phyloP scores from a whole-genome alignment of 2,329 filamentous ascomycete genomes.

The Botrytis deweyae region DNA sequence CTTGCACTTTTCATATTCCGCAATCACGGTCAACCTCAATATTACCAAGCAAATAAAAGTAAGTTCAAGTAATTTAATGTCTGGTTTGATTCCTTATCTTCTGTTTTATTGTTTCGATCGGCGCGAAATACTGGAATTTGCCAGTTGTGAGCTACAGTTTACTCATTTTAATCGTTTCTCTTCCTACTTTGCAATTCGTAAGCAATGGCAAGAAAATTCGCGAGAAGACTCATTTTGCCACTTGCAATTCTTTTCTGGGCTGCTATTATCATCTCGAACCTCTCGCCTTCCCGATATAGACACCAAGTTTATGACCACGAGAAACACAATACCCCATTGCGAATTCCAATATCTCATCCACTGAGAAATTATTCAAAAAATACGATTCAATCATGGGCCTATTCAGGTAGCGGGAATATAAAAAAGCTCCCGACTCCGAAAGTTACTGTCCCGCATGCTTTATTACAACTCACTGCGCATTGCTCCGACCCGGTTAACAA shows the following conservation, averaged over 20 bases:
- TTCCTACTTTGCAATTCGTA: background rate
- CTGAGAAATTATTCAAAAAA: conserved; percentile 20
- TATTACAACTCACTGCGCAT: conserved; percentile 23
- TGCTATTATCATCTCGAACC: conserved; percentile 16
- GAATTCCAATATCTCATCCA: conserved; percentile 21
- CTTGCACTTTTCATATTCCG: background rate
- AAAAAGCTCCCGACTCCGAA: background rate
- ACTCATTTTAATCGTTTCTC: background rate
- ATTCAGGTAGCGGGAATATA: background rate
- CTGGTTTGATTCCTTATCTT: background rate
- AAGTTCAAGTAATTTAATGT: no score
- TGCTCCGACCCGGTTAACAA: conserved; percentile 34
- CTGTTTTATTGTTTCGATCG: background rate
- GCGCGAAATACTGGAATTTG: background rate
- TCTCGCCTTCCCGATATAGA: background rate
- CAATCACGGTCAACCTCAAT: background rate
- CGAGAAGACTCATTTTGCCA: conserved; percentile 28
- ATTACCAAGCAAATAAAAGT: background rate
- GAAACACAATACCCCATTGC: background rate
- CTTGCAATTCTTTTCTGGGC: conserved; percentile 24
- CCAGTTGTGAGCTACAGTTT: background rate
- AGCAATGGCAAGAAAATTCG: conserved; percentile 20
- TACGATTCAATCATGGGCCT: background rate
- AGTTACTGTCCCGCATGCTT: conserved; percentile 19
- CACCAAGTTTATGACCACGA: background rate